Conservation (phyloP, 352 stramenopile genomes). For the Sclerospora graminicola region DNA sequence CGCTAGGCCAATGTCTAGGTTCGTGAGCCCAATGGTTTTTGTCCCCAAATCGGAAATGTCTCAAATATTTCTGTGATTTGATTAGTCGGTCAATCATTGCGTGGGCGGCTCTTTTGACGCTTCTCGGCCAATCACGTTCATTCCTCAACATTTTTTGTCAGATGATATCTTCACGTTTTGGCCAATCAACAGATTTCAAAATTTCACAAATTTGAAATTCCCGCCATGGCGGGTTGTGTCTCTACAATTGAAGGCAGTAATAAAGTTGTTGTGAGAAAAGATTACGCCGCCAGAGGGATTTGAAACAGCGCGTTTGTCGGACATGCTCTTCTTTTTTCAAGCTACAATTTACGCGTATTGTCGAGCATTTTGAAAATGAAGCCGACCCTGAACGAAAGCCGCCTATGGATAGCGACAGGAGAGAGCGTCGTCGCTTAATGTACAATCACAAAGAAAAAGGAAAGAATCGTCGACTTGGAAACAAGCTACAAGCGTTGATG, state of each 20-base stretch:
- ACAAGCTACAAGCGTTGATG: conserved; percentile 48
- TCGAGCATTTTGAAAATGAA: conserved; percentile 48
- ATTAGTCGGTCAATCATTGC: too few relatives aligned
- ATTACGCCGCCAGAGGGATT: conserved; percentile 24
- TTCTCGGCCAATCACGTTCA: too few relatives aligned
- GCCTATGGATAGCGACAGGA: conserved; percentile 74
- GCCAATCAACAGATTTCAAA: too few relatives aligned
- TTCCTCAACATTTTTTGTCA: too few relatives aligned
- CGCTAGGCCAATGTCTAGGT: too few relatives aligned
- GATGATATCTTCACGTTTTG: too few relatives aligned
- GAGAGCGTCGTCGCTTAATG: conserved; percentile 61
- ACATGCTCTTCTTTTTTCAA: conserved; percentile 83
- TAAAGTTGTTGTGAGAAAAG: conserved; percentile 4
- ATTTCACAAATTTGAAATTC: too few relatives aligned
- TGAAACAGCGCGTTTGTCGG: conserved; percentile 30
- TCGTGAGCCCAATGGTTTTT: too few relatives aligned
- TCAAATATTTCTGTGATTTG: too few relatives aligned
- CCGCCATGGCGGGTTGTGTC: conserved; percentile 78
- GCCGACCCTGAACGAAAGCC: conserved; percentile 40
- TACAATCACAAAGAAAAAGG: conserved; percentile 68
- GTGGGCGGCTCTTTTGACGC: too few relatives aligned
- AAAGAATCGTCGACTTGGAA: conserved; percentile 64
- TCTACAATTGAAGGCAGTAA: conserved; percentile 79
- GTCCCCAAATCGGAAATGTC: too few relatives aligned
- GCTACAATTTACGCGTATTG: conserved; percentile 59